A percentile compares a stretch with the other conserved stretches of the same genome.
These are phyloP conservation scores for Botrytis fragariae DNA, from an alignment of 2,329 filamentous ascomycete genomes.

Conservation along the genomic window DNA sequence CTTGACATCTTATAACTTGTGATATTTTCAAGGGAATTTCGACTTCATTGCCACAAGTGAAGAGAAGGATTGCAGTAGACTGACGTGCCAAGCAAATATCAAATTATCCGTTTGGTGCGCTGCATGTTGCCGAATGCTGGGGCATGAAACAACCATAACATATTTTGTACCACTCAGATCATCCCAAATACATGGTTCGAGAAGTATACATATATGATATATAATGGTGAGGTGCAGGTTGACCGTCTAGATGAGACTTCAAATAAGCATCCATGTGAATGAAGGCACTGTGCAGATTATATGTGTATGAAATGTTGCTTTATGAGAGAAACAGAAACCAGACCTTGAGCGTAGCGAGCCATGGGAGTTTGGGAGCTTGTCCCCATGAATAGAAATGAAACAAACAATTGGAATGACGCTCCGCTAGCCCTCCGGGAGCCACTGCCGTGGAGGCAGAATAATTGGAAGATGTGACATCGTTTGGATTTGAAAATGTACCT, in stretches of 20 bases:
- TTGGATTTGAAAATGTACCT: not conserved
- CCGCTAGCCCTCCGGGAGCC: not conserved
- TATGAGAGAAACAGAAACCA: not conserved
- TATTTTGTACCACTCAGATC: conserved; percentile 8
- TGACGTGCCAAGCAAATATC: conserved; percentile 9
- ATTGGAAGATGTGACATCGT: not conserved
- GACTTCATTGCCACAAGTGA: conserved; percentile 5
- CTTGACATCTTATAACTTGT: conserved; percentile 8
- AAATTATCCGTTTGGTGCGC: conserved; percentile 9
- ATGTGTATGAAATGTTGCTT: not conserved
- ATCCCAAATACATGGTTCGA: not conserved
- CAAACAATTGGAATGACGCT: not conserved
- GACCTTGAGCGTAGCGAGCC: not conserved
- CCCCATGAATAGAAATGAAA: not conserved
- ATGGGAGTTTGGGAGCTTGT: not conserved
- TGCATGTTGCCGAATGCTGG: conserved; percentile 9
- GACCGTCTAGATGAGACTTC: not conserved
- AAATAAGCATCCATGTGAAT: not conserved
- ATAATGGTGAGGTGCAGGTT: not conserved
- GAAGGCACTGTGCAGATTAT: not conserved
- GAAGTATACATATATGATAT: not conserved
- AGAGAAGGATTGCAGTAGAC: not conserved
- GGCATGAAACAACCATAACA: conserved; percentile 9
- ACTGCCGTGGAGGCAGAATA: conserved; percentile 3
- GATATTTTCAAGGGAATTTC: conserved; percentile 8